Conservation (phyloP, 2,329 filamentous ascomycete genomes). For the Fusarium succisae region DNA sequence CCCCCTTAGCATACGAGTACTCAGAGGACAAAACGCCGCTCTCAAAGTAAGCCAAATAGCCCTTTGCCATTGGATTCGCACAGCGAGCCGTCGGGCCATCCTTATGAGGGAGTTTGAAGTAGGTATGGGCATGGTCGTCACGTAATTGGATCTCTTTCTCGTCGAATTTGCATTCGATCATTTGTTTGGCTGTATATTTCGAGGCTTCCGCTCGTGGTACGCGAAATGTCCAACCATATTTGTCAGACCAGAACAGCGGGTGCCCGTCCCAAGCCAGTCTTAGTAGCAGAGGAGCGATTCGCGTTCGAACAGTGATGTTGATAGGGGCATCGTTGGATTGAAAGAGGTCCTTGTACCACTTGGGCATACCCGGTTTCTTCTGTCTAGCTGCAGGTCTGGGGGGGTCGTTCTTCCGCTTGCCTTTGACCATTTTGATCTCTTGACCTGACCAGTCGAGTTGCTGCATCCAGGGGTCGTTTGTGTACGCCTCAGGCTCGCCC, state of each 20-base stretch:
- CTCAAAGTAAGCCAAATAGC: constrained; percentile 91
- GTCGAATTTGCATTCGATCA: constrained; percentile 81
- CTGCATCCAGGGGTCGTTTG: constrained; percentile 86
- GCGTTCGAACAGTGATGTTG: constrained; percentile 82
- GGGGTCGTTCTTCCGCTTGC: constrained; percentile 85
- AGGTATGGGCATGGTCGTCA: constrained; percentile 72
- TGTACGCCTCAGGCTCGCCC: constrained; percentile 72
- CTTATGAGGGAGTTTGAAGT: constrained; percentile 96
- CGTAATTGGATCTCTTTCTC: constrained; percentile 73
- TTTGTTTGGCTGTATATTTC: constrained; percentile 75
- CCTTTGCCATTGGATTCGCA: constrained; percentile 87
- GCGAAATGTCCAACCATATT: constrained; percentile 91
- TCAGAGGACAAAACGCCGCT: constrained; percentile 87
- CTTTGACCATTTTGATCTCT: constrained; percentile 89
- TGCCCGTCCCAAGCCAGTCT: constrained; percentile 88
- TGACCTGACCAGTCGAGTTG: constrained; percentile 97
- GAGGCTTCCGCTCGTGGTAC: constrained; percentile 70
- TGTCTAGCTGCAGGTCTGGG: constrained; percentile 82
- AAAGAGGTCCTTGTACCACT: constrained; percentile 96
- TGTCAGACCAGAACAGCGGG: constrained; percentile 92
- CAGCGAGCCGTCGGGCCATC: constrained; percentile 89
- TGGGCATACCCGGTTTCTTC: constrained; percentile 93
- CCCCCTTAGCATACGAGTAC: constrained; percentile 90
- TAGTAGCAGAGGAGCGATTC: constrained; percentile 85
- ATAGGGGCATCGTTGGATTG: constrained; percentile 73